Conservation (phyloP, 176 grass and related monocot species). For the Avena atlantica region DNA sequence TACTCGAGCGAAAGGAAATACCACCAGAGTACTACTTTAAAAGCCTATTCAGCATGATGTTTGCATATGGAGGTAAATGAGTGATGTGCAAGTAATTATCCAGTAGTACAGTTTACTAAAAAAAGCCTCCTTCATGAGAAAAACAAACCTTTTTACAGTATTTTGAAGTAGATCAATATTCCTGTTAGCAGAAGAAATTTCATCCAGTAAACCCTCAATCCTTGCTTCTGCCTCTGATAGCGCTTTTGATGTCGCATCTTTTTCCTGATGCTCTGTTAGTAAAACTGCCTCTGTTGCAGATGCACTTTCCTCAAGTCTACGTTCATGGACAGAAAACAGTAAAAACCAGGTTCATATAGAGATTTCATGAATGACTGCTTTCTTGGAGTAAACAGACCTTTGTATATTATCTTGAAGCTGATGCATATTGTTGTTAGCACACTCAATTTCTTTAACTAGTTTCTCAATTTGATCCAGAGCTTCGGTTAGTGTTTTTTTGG, state of each 20-base stretch:
- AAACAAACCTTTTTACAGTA: constrained; percentile 63
- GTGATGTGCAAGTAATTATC: constrained; percentile 40
- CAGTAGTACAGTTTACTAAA: constrained; percentile 33
- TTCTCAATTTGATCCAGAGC: constrained; percentile 75
- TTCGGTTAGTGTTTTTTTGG: constrained; percentile 72
- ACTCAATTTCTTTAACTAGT: constrained; percentile 86
- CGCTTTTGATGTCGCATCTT: constrained; percentile 56
- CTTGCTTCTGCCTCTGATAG: constrained; percentile 59
- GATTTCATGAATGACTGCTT: constrained; percentile 35
- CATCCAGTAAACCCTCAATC: constrained; percentile 56
- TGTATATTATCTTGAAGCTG: constrained; percentile 78
- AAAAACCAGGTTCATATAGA: constrained; percentile 41
- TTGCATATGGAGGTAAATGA: constrained; percentile 33
- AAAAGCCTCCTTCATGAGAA: constrained; percentile 19
- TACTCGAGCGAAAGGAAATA: constrained; percentile 31
- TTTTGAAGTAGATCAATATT: constrained; percentile 71
- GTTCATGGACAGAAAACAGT: constrained; percentile 49
- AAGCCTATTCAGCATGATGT: constrained; percentile 23
- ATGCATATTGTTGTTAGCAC: constrained; percentile 61
- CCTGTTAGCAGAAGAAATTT: constrained; percentile 62
- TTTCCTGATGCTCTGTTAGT: constrained; percentile 62
- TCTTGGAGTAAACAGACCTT: constrained; percentile 57
- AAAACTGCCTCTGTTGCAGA: constrained; percentile 60
- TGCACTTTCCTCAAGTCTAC: constrained; percentile 63
- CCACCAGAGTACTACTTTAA: constrained; percentile 6